Conservation (phyloP, 495 filamentous ascomycete genomes). For the Pyrenula aspistea region DNA sequence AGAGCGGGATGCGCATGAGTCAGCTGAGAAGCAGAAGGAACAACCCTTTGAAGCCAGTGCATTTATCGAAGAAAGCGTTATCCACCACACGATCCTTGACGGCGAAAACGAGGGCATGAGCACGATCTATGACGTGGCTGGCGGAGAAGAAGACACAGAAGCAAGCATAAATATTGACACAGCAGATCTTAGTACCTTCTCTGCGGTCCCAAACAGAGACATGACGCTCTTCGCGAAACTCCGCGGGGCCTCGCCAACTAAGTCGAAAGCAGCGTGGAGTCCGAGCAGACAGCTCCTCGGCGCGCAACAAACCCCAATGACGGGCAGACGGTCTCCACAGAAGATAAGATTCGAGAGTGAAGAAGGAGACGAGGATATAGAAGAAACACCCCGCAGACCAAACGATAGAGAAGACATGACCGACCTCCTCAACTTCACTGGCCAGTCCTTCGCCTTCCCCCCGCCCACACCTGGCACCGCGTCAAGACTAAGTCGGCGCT, state of each 20-base stretch:
- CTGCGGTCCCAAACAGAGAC: slow-evolving; percentile 61
- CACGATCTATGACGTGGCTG: slow-evolving; percentile 21
- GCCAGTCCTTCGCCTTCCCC: slow-evolving; percentile 47
- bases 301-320: slow-evolving; percentile 25
- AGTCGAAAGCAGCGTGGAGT: slow-evolving; percentile 24
- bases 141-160: slow-evolving; percentile 11
- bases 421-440: slow-evolving; percentile 77
- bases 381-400: slow-evolving; percentile 17
- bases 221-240: slow-evolving; percentile 75
- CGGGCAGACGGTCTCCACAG: slow-evolving; percentile 9
- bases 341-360: slow-evolving; percentile 2
- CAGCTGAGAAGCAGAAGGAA: slow-evolving; percentile 18
- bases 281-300: slow-evolving; percentile 7
- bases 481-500: slow-evolving; percentile 25
- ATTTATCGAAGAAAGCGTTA: slow-evolving; percentile 18
- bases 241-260: slow-evolving; percentile 43
- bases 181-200: slow-evolving; percentile 61
- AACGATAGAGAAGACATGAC: slow-evolving; percentile 25
- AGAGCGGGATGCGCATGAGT: slow-evolving; percentile 7
- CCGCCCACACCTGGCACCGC: slow-evolving; percentile 18
- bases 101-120: slow-evolving; percentile 30
- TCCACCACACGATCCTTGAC: slow-evolving; percentile 12
- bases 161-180: slow-evolving; percentile 16
- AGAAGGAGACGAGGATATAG: not conserved
- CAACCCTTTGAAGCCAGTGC: slow-evolving; percentile 8